phyloP scores from a whole-genome alignment of 352 stramenopile genomes.

The Pythium inflatum region DNA sequence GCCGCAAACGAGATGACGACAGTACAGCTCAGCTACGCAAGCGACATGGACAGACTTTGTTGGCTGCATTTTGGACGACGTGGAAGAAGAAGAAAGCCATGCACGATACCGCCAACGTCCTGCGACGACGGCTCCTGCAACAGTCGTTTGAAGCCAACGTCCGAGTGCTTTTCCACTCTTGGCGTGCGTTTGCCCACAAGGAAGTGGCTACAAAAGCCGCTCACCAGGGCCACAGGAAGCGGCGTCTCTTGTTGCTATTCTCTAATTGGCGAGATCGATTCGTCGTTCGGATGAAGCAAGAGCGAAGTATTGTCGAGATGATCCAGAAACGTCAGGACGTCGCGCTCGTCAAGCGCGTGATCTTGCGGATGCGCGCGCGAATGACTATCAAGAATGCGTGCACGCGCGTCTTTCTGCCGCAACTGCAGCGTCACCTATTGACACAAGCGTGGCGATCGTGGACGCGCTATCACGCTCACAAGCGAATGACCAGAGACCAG shows the following conservation, averaged over 20 bases:
- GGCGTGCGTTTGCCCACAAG: background rate
- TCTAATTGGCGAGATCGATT: slow-evolving; percentile 2
- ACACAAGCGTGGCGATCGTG: slow-evolving; percentile 2
- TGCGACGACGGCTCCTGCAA: background rate
- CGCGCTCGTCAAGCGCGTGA: background rate
- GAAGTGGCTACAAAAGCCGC: background rate
- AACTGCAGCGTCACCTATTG: slow-evolving; percentile 14
- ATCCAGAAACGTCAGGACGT: background rate
- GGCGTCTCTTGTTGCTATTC: background rate
- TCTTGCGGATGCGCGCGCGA: slow-evolving; percentile 13
- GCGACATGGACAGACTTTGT: background rate
- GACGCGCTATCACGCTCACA: background rate
- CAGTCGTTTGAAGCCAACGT: background rate
- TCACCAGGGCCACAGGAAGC: background rate
- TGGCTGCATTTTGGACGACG: background rate
- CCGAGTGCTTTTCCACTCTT: background rate
- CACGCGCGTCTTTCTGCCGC: slow-evolving; percentile 12
- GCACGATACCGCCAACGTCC: background rate
- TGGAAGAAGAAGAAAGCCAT: background rate
- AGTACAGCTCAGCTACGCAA: background rate
- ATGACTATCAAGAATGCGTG: slow-evolving; percentile 18
- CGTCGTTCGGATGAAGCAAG: background rate
- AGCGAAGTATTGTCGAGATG: background rate
- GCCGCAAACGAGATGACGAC: background rate
- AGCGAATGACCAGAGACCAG: background rate